These are phyloP conservation scores for Drosera spatulata DNA, from an alignment of 179 eudicot genomes.

Conservation along the genomic window DNA sequence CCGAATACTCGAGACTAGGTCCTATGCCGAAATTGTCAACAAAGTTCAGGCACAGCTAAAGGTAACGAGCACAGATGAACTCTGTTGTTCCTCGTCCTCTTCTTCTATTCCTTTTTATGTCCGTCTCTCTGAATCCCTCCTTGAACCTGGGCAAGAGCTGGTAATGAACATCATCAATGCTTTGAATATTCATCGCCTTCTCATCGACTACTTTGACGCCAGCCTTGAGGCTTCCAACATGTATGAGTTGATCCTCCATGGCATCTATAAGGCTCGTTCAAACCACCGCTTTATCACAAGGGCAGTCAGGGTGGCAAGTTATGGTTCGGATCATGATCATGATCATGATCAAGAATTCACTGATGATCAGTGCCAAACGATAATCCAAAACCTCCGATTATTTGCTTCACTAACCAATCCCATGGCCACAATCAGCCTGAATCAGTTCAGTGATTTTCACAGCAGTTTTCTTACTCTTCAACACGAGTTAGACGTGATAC, in stretches of 20 bases:
- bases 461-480: constrained; percentile 21
- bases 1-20: constrained; percentile 55
- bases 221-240: constrained; percentile 35
- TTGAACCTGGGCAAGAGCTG: constrained; percentile 49
- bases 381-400: constrained; percentile 30
- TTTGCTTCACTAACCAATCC: constrained; percentile 38
- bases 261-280: constrained; percentile 43
- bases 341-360: background rate
- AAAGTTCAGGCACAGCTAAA: constrained; percentile 34
- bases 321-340: too few species aligned
- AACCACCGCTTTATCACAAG: constrained; percentile 30
- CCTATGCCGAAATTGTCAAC: constrained; percentile 44
- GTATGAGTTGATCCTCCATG: constrained; percentile 19
- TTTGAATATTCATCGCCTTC: constrained; percentile 26
- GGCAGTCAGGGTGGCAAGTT: constrained; percentile 17
- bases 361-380: constrained; percentile 4
- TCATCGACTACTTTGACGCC: constrained; percentile 44
- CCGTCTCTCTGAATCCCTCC: constrained; percentile 37
- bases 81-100: constrained; percentile 4
- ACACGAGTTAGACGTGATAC: constrained; percentile 19
- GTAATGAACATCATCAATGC: constrained; percentile 21
- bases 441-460: constrained; percentile 24
- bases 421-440: constrained; percentile 17
- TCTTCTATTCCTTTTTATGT: constrained; percentile 14
- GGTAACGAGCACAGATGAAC: constrained; percentile 12